Evolutionary conservation across 768 basidiomycete genomes (phyloP), one percentile per base, ranked within the genome.

Genomic region (Suillus spraguei): DNA sequence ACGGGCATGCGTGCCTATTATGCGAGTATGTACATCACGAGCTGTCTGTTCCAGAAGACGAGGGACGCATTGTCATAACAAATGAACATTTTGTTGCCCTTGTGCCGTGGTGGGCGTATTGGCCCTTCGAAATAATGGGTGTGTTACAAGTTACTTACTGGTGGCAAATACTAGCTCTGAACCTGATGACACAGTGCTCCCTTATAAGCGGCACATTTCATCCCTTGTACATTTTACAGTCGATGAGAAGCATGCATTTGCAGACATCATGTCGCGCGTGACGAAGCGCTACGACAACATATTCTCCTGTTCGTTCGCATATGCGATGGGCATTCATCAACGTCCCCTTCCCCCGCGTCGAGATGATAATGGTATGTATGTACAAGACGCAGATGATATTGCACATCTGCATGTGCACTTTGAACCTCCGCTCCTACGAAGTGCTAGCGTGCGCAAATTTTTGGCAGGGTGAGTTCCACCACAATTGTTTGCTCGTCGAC

Each of bases 281-380:
- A 88, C 89, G 8, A 84, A 81, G 61, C 85, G 85, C 59, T 93
- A 91, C 67, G 92, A 91, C 69, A 92, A 90, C 69, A 77, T 94
- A 36, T 94, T 94, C 72, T 83, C 83, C 7, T 94, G 92, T 72
- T 90, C 93, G 0, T 97, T 97, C 76, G 90, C 93, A 1, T 97
- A 97, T 74, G 95, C 92, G 8, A 95, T 97, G 93, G 95, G 95
- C 41, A 84, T 97, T 54, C 95, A 97, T 71, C 95, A 97, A 73
- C 84, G 89, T 2, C 91, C 94, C 6, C 70, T 85, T 3, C 85
- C 89, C 10, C 74, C 77, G 7, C 63, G 65, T 24, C 67, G 68
- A 14, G 62, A 69, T 47, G 72, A 73, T 20, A 73, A 78, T 11
- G 70, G 67, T 14, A 50, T 20, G 13, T n/a, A 64, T 13, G 42